A percentile compares a stretch with the other conserved stretches of the same genome.
phyloP scores from a whole-genome alignment of 225 moss, liverwort and hornwort genomes.

The Straminergon stramineum region DNA sequence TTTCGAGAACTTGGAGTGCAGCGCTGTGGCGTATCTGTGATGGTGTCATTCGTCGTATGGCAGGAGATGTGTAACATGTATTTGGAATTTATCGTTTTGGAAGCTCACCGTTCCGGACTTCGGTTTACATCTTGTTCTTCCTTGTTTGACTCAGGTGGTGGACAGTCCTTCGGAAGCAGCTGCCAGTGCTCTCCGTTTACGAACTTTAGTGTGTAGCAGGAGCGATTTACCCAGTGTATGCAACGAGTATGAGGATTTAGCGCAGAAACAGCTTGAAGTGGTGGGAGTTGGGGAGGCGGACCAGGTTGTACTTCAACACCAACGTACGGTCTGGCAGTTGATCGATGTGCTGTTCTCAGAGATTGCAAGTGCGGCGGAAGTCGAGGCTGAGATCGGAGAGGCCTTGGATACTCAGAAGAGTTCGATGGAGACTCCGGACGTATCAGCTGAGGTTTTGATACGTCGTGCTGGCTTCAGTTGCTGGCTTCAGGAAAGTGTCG shows the following conservation, averaged over 20 bases:
- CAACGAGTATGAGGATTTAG: constrained; percentile 66
- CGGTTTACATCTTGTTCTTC: neutral
- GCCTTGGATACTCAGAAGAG: neutral
- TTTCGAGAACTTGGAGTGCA: neutral
- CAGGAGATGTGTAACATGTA: neutral
- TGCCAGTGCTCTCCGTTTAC: constrained; percentile 29
- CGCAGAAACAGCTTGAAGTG: constrained; percentile 64
- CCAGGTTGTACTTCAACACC: constrained; percentile 64
- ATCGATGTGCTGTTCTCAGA: constrained; percentile 73
- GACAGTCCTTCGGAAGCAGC: constrained; percentile 6
- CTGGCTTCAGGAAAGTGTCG: constrained; percentile 89
- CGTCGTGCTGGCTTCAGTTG: constrained; percentile 88
- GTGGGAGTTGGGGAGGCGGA: constrained; percentile 47
- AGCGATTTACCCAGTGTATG: constrained; percentile 59
- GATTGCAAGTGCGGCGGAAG: constrained; percentile 5
- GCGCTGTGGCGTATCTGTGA: neutral
- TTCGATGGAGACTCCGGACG: constrained; percentile 17
- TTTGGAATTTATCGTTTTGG: neutral
- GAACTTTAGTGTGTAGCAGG: constrained; percentile 62
- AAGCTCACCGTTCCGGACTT: neutral
- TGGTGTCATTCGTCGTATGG: neutral
- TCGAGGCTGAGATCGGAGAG: constrained; percentile 19
- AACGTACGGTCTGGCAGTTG: constrained; percentile 87
- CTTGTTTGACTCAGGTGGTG: constrained; percentile 24
- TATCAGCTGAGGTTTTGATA: constrained; percentile 39